Percentiles rank a stretch among this genome's conserved stretches.
phyloP scores from a whole-genome alignment of 1,284 basidiomycete genomes.

The Malassezia yamatoensis region DNA sequence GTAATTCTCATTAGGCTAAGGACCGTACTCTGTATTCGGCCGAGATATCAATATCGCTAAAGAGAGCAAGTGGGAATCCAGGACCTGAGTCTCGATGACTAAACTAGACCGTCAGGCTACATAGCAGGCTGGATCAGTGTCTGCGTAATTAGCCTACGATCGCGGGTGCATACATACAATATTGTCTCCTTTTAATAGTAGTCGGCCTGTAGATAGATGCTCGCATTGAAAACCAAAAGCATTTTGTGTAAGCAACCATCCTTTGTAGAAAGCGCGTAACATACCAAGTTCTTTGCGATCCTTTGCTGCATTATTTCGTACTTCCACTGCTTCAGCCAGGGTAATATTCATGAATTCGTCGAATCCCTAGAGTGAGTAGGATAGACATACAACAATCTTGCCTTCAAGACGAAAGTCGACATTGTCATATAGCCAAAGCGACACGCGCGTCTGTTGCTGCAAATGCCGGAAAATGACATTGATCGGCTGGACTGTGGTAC shows the following conservation, averaged over 20 bases:
- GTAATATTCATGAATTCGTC: conserved; percentile 99
- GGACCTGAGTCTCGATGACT: background rate
- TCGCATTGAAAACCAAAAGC: background rate
- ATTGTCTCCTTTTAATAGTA: conserved; percentile 41
- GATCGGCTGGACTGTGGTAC: conserved; percentile 40
- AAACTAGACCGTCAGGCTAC: conserved; percentile 6
- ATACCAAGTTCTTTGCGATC: conserved; percentile 32
- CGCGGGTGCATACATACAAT: conserved; percentile 25
- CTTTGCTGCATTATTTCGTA: conserved; percentile 53
- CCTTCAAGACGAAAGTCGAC: conserved; percentile 94
- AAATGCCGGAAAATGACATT: conserved; percentile 99
- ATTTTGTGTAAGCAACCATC: background rate
- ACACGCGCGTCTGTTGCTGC: conserved; percentile 77
- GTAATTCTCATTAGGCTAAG: too few species aligned
- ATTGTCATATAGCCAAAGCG: conserved; percentile 96
- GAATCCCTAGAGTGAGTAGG: conserved; percentile 60
- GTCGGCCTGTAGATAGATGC: conserved; percentile 20
- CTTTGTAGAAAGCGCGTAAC: background rate
- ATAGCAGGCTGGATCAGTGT: conserved; percentile 37
- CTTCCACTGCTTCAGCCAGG: conserved; percentile 86
- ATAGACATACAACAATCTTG: conserved; percentile 59
- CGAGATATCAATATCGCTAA: too few species aligned
- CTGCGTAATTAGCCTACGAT: conserved; percentile 16
- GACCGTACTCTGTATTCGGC: too few species aligned
- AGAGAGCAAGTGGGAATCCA: too few species aligned